phyloP scores from a whole-genome alignment of 83 land plant genomes.

The Thuja plicata region DNA sequence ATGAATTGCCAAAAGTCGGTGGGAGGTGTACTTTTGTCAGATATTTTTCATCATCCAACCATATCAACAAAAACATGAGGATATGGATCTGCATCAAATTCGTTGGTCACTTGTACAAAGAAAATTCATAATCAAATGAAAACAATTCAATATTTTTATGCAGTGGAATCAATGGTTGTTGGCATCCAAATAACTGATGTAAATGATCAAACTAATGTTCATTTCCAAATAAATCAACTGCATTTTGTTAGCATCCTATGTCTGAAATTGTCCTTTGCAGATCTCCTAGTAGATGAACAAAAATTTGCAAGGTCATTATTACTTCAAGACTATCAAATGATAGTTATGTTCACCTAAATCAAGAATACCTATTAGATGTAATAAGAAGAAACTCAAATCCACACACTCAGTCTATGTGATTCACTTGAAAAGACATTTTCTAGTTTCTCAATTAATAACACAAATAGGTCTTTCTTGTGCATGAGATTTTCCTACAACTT shows the following conservation, averaged over 20 bases:
- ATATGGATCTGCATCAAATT: background rate
- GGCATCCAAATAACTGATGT: background rate
- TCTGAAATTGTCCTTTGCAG: background rate
- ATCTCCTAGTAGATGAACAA: background rate
- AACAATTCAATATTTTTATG: background rate
- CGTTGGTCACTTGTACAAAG: background rate
- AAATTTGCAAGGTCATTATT: background rate
- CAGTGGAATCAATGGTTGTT: background rate
- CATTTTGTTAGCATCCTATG: background rate
- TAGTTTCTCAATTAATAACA: too few species aligned
- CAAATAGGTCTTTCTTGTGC: too few species aligned
- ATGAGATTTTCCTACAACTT: background rate
- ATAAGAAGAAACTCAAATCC: background rate
- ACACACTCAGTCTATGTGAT: background rate
- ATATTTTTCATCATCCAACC: conserved; percentile 25
- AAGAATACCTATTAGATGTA: background rate
- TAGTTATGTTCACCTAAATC: background rate
- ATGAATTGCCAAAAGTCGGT: conserved; percentile 49
- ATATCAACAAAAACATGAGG: conserved; percentile 2
- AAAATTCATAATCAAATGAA: background rate
- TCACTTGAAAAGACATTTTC: background rate
- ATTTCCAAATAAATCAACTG: background rate
- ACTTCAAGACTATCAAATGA: background rate
- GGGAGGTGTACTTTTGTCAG: conserved; percentile 17
- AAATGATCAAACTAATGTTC: background rate